phyloP scores from a whole-genome alignment of 805 yeast species.

The Barnettozyma californica region DNA sequence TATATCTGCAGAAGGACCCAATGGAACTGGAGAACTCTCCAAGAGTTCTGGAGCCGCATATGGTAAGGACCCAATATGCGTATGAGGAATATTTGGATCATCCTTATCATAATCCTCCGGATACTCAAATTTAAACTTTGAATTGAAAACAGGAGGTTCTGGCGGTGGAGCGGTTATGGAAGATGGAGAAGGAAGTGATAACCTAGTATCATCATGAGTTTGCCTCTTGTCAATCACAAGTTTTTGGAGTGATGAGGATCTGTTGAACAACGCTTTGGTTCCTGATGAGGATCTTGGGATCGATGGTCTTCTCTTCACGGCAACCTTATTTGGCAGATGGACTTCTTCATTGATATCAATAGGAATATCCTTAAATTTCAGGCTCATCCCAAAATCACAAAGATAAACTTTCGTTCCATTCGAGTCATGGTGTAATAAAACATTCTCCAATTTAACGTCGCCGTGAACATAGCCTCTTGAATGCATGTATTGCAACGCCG shows the following conservation, averaged over 20 bases:
- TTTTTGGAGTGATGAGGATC: conserved; percentile 15
- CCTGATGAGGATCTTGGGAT: conserved; percentile 32
- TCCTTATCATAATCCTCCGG: conserved; percentile 8
- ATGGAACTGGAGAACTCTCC: conserved; percentile 52
- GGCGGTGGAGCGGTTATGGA: background rate
- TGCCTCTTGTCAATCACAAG: conserved; percentile 24
- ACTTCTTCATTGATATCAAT: conserved; percentile 15
- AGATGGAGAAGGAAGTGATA: conserved; percentile 6
- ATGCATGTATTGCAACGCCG: conserved; percentile 59
- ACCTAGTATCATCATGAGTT: conserved; percentile 28
- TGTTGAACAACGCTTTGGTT: conserved; percentile 11
- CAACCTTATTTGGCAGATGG: conserved; percentile 9
- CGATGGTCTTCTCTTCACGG: conserved; percentile 24
- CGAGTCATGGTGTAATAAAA: conserved; percentile 48
- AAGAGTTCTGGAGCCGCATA: conserved; percentile 89
- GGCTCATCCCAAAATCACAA: conserved; percentile 89
- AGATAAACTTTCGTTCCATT: conserved; percentile 39
- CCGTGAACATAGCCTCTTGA: conserved; percentile 66
- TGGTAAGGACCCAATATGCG: conserved; percentile 84
- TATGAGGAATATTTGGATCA: conserved; percentile 39
- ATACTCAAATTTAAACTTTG: conserved; percentile 14
- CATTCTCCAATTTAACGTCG: conserved; percentile 71
- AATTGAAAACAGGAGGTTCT: conserved; percentile 10
- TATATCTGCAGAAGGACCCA: conserved; percentile 67
- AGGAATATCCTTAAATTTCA: conserved; percentile 19